Base-by-base conservation (phyloP, 73 alveolate genomes). In the Uronychia binucleata region DNA sequence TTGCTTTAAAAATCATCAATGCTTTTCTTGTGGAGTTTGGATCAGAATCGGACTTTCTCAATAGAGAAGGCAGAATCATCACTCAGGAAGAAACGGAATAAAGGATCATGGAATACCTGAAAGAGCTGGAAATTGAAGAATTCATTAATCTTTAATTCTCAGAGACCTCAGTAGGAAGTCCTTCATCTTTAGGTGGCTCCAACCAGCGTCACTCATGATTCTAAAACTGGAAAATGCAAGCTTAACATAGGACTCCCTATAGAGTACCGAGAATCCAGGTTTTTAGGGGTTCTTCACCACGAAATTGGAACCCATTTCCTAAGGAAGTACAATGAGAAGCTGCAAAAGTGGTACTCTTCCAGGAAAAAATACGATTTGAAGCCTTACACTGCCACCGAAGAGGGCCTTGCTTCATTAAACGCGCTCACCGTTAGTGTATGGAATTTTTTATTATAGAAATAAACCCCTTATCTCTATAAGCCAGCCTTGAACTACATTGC, bases 291-390 rank as follows among this genome's bases (percentile, higher is more conserved):
- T 0, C 59, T 95, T 34, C 90, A 95, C 81, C 99, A 95, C 86
- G 99, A 95, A 75, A 93, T 95, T 0, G 99, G 99, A 26, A 95
- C 98, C 1, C 99, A 95, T 78, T 91, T 95, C 84, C 78, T 95
- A 30, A 33, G 99, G 58, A 82, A 91, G 78, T 89, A 82, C 28
- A 95, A 95, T 83, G 99, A 95, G 59, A 85, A 85, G 35, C 57
- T 85, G 60, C 81, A 95, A 77, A 85, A 74, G 31, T 95, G 99
- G 98, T 85, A 77, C 79, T 85, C 86, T 74, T 91, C 85, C 75
- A 83, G 98, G 80, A 83, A 92, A 75, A 95, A 95, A 77, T 95
- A 75, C 82, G 97, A 90, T 0, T 83, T 95, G 57, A 78, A 89
- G 83, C 88, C 94, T 11, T 91, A 86, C 86, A 88, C 92, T n/a